Evolutionary conservation across 805 yeast genomes (phyloP).

Genomic region (Lipomyces yamadae): DNA sequence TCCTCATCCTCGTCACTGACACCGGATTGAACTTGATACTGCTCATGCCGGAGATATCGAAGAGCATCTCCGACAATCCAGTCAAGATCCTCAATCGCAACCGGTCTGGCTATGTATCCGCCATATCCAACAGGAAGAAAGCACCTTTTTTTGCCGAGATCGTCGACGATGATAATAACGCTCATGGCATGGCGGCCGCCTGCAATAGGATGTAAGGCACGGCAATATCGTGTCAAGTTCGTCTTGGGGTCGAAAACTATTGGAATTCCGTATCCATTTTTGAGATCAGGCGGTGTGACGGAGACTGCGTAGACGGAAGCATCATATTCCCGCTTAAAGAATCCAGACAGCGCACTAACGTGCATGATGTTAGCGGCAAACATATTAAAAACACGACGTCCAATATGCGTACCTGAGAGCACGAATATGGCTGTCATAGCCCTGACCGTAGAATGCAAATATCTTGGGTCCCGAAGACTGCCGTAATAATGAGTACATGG

Average conservation of each 20-base stretch:
- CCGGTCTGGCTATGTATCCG: conserved; percentile 21
- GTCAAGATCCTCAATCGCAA: conserved; percentile 23
- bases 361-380: neutral
- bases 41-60: conserved; percentile 25
- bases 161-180: conserved; percentile 27
- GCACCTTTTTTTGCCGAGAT: conserved; percentile 17
- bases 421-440: conserved; percentile 10
- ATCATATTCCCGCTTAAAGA: conserved; percentile 11
- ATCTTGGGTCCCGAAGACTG: conserved; percentile 21
- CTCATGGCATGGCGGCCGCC: conserved; percentile 36
- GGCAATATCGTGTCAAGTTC: conserved; percentile 26
- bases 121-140: conserved; percentile 35
- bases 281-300: conserved; percentile 18
- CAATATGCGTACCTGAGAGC: conserved; percentile 15
- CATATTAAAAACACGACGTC: neutral
- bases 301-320: conserved; percentile 28
- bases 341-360: conserved; percentile 10
- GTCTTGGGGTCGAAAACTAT: conserved; percentile 27
- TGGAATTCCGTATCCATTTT: conserved; percentile 22
- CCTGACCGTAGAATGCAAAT: conserved; percentile 22
- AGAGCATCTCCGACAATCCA: conserved; percentile 22
- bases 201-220: conserved; percentile 36
- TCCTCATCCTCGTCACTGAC: neutral
- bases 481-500: conserved; percentile 1
- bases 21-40: neutral